Percentiles rank a stretch among this genome's conserved stretches.
Conservation (phyloP, 164 flowering plant genomes). For the Stephania cephalantha region DNA sequence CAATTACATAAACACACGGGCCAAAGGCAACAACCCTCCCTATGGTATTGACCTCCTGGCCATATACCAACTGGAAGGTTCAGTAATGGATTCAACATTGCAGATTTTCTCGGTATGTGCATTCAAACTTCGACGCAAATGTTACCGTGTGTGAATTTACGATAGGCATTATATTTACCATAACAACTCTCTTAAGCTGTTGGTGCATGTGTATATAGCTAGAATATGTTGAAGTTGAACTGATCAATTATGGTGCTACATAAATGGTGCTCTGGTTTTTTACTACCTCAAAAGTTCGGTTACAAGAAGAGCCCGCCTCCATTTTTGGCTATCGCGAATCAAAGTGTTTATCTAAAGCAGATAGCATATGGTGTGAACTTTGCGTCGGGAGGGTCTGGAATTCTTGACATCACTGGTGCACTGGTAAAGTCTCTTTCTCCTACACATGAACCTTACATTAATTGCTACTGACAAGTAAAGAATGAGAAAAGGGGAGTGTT, state of each 20-base stretch:
- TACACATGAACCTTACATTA: not conserved
- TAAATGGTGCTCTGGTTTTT: not conserved
- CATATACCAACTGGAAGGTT: too few relatives aligned
- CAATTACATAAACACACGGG: too few relatives aligned
- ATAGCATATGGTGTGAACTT: slow-evolving; percentile 41
- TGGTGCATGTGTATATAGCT: too few relatives aligned
- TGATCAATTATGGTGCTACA: not conserved
- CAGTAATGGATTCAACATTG: too few relatives aligned
- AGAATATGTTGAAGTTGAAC: too few relatives aligned
- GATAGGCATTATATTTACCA: too few relatives aligned
- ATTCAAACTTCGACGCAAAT: too few relatives aligned
- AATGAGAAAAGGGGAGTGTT: slow-evolving; percentile 14
- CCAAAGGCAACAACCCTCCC: too few relatives aligned
- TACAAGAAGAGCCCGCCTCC: slow-evolving; percentile 39
- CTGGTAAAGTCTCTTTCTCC: slow-evolving; percentile 13
- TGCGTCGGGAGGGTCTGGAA: slow-evolving; percentile 53
- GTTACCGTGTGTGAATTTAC: too few relatives aligned
- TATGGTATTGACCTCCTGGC: too few relatives aligned
- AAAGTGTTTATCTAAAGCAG: not conserved
- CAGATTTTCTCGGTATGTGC: too few relatives aligned
- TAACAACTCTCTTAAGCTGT: too few relatives aligned
- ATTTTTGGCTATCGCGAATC: slow-evolving; percentile 22
- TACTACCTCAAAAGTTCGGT: slow-evolving; percentile 19
- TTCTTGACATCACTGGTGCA: slow-evolving; percentile 32
- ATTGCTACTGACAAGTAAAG: not conserved